Base-by-base conservation (phyloP, 192 early-diverging fungal genomes). In the Chytriomyces confervae region DNA sequence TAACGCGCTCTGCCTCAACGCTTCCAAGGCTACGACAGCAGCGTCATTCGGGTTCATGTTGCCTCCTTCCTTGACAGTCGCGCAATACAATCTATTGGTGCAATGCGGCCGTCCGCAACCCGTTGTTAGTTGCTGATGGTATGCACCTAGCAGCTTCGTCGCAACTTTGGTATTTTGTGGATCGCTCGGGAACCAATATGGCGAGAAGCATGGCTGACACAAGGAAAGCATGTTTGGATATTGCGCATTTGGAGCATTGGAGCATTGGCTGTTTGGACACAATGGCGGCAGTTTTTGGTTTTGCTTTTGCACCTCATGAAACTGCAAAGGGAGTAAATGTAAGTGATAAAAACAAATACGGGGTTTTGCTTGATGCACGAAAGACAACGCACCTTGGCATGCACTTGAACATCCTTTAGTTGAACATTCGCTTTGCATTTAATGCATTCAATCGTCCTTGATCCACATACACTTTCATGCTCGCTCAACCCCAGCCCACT, bases 391-490 rank as follows among this genome's bases (percentile, higher is more conserved):
- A 93, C 81, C 62, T 85, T 84, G 46, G 88, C 88, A 80, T 97
- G 95, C 0, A 88, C 81, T 46, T 87, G 89, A 0, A 96, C 88
- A 70, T 96, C 92, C 82, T 94, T 95, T 70, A 97, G 87, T 45
- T 88, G 85, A 16, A 96, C 91, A 23, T 86, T 84, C 49, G 84
- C 75, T 4, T 86, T 79, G 79, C 96, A 97, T 77, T 93, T 92
- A 57, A 87, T 85, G 77, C 95, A 97, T 49, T 84, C 78, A 57
- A 96, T 95, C 0, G 95, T 95, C 46, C 96, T 85, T 36, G 85
- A 88, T 20, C 96, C 96, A 78, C 96, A 97, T 50, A 91, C 91
- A 45, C 88, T 87, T 79, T 97, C 96, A 80, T 97, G 96, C 13
- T 82, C 84, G 57, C 78, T 79, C 45, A 95, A 82, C 10, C 80